Conservation (phyloP, 192 early-diverging fungal species). For the Coemansia sp. region DNA sequence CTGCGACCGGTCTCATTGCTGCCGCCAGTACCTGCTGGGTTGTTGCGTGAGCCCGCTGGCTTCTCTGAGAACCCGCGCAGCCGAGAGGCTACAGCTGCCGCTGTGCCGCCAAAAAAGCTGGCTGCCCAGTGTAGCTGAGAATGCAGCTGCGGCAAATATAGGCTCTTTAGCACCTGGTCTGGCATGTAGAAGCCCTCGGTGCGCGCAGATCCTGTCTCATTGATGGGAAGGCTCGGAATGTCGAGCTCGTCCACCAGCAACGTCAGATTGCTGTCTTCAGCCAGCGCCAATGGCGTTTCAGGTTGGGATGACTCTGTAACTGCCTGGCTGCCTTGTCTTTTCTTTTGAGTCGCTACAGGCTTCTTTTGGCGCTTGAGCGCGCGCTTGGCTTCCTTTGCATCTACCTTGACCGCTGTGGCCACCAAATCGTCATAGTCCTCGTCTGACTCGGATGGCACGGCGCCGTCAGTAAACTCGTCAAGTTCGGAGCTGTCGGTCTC, state of each 20-base stretch:
- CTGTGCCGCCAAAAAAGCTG: conserved; percentile 52
- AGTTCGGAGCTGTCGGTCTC: background rate
- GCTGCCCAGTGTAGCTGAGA: conserved; percentile 54
- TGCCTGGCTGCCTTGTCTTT: conserved; percentile 22
- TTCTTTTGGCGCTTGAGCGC: conserved; percentile 6
- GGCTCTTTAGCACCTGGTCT: conserved; percentile 63
- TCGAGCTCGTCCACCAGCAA: conserved; percentile 5
- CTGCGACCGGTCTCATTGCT: conserved; percentile 9
- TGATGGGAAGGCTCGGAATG: conserved; percentile 34
- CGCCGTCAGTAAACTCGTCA: conserved; percentile 3
- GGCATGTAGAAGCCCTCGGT: conserved; percentile 79
- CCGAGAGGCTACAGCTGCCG: conserved; percentile 48
- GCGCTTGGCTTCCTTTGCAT: background rate
- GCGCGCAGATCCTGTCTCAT: conserved; percentile 76
- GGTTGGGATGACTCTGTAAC: conserved; percentile 21
- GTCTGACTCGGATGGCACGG: conserved; percentile 1
- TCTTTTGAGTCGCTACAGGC: conserved; percentile 6
- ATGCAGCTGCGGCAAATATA: conserved; percentile 60
- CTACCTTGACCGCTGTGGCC: background rate
- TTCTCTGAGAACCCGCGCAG: conserved; percentile 38
- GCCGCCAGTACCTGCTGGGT: background rate
- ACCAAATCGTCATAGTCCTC: background rate
- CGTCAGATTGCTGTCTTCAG: background rate
- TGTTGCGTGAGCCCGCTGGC: conserved; percentile 4
- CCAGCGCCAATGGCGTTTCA: conserved; percentile 19